phyloP scores from a whole-genome alignment of 805 yeast species.

The Wickerhamiella allomyrinae region DNA sequence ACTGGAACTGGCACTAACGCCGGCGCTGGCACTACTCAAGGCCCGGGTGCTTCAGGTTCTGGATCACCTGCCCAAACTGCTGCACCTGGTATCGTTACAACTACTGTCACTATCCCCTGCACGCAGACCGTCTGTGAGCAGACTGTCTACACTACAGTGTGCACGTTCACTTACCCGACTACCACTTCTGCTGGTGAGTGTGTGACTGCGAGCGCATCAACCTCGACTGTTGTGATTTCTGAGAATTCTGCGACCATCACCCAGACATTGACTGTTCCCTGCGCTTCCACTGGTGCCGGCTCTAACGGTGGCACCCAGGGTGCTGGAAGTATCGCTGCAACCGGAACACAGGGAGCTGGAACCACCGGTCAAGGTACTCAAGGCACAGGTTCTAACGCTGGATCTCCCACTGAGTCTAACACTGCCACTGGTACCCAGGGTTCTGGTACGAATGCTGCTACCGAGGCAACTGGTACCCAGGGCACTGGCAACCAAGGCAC shows the following conservation, averaged over 20 bases:
- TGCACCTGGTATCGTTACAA: constrained; percentile 1
- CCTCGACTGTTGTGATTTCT: not conserved
- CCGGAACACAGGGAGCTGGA: not conserved
- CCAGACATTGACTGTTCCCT: not conserved
- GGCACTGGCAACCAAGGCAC: too few relatives aligned
- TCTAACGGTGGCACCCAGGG: not conserved
- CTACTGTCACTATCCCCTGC: constrained; percentile 8
- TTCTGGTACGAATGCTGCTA: too few relatives aligned
- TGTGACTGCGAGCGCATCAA: not conserved
- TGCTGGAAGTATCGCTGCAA: not conserved
- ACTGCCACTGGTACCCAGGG: too few relatives aligned
- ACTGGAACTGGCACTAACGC: not conserved
- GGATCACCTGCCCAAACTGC: not conserved
- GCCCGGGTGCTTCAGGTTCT: not conserved
- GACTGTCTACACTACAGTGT: not conserved
- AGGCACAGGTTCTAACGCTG: too few relatives aligned
- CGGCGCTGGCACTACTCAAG: not conserved
- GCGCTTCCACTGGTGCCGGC: not conserved
- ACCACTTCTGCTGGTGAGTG: not conserved
- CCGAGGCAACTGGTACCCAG: too few relatives aligned
- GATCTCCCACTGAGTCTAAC: too few relatives aligned
- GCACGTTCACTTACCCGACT: not conserved
- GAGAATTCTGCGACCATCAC: not conserved
- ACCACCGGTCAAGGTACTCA: too few relatives aligned
- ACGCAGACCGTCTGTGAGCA: not conserved